These are phyloP conservation scores for Cytospora schulzeri DNA, from an alignment of 2,329 filamentous ascomycete species.

Conservation along the genomic window DNA sequence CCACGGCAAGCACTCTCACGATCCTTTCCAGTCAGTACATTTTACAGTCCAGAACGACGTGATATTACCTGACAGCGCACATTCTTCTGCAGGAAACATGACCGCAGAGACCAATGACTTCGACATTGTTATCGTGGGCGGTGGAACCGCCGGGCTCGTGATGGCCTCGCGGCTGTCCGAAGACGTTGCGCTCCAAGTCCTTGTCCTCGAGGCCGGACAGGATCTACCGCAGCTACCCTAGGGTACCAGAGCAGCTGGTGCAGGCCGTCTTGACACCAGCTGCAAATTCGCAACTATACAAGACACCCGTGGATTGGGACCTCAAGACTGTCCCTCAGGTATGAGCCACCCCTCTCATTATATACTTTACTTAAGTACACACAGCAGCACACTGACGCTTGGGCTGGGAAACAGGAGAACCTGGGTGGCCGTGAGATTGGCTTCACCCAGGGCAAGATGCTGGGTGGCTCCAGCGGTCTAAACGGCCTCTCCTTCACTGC, in stretches of 20 bases:
- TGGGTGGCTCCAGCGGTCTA: constrained; percentile 30
- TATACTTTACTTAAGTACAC: too few relatives aligned
- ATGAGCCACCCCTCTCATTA: not conserved
- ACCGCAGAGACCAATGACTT: constrained; percentile 32
- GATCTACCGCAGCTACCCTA: constrained; percentile 8
- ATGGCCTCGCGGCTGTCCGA: constrained; percentile 46
- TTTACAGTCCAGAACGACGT: not conserved
- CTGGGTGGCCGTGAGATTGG: not conserved
- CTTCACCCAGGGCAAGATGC: constrained; percentile 21
- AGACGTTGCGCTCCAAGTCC: constrained; percentile 38
- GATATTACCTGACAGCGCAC: not conserved
- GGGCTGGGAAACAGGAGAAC: not conserved
- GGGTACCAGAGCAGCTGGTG: constrained; percentile 1
- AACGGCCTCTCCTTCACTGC: constrained; percentile 27
- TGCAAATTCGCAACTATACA: not conserved
- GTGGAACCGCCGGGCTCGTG: constrained; percentile 50
- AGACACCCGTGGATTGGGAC: constrained; percentile 39
- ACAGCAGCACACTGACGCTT: not conserved
- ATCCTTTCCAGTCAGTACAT: not conserved
- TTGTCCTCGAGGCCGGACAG: constrained; percentile 43
- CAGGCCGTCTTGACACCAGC: constrained; percentile 9
- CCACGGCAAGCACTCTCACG: not conserved
- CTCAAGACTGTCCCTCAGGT: constrained; percentile 41
- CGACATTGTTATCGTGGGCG: constrained; percentile 52
- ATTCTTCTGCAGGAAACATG: not conserved